Evolutionary conservation across 805 yeast genomes (phyloP), one percentile per base, ranked within the genome.

Genomic region (Priceomyces fermenticarens): DNA sequence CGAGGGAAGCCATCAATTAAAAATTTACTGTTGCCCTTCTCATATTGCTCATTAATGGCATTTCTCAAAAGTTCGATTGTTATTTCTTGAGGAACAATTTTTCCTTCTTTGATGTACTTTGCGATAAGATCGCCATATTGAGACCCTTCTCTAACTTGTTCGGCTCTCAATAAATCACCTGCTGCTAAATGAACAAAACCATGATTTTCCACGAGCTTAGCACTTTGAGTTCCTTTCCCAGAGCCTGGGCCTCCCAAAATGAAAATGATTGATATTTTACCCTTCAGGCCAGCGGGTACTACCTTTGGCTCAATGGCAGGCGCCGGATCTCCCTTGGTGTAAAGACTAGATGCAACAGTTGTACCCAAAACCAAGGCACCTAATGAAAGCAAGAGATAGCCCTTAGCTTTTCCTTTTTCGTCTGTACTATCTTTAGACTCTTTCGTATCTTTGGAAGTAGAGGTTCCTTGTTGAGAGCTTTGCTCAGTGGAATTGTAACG

Each of bases 241-340:
- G 96, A 87, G 14, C 98, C 98, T 4, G 98, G 98, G 3, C 98
- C 98, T 33, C 99, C 99, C 26, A 91, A 77, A 13, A 91, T 97
- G 62, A 88, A 91, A 20, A 90, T 75, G 3, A 91, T 95, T 20
- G 86, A 80, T 23, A 86, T 81, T 41, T 87, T 82, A 30, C 80
- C 79, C 2, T 75, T 73, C 8, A 75, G 65, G 58, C 86, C 86
- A 0, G 84, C 80, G 25, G 67, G 58, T 44, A 35, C 67, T 64
- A 44, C 33, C 28, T 42, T 47, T 12, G 67, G 66, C 45, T 79
- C 83, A 32, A 75, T 45, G 3, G 74, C 67, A 41, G 72, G 68
- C 25, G 58, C 54, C 5, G 83, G 82, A 11, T 35, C 47, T 29
- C 57, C 63, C 52, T 69, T 75, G 48, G 66, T 70, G 58, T 68